phyloP scores from a whole-genome alignment of 2,329 filamentous ascomycete genomes.

The Paraphaeosphaeria sporulosa region DNA sequence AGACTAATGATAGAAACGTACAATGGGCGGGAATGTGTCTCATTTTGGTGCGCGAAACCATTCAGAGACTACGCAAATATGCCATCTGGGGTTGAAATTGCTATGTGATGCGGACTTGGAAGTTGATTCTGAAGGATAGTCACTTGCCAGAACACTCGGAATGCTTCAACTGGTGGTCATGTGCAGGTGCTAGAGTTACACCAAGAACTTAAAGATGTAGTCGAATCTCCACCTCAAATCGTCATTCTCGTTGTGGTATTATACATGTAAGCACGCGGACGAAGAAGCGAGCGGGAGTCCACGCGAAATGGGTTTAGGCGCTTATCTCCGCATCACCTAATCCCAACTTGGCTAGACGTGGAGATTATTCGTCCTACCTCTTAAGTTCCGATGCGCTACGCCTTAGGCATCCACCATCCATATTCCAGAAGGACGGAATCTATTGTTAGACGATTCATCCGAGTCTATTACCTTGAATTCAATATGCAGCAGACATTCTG shows the following conservation, averaged over 20 bases:
- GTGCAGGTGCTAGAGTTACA: too few relatives aligned
- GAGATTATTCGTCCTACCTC: neutral
- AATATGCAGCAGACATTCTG: constrained; percentile 6
- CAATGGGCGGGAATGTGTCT: neutral
- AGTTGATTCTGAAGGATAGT: too few relatives aligned
- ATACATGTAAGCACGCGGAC: neutral
- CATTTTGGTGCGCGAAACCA: neutral
- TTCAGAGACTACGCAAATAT: too few relatives aligned
- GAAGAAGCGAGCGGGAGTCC: too few relatives aligned
- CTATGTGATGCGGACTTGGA: too few relatives aligned
- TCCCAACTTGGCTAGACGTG: neutral
- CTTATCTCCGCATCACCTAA: neutral
- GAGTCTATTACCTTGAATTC: neutral
- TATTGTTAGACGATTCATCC: neutral
- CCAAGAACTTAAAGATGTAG: too few relatives aligned
- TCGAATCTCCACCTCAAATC: neutral
- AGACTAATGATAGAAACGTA: neutral
- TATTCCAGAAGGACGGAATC: neutral
- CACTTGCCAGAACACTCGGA: too few relatives aligned
- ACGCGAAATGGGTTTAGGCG: neutral
- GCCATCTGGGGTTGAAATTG: too few relatives aligned
- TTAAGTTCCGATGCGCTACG: neutral
- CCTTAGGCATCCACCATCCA: neutral
- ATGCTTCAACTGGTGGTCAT: too few relatives aligned
- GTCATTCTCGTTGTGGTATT: neutral